Evolutionary conservation across 371 early-diverging fungal species (phyloP).

Genomic region (Lichtheimia ornata): DNA sequence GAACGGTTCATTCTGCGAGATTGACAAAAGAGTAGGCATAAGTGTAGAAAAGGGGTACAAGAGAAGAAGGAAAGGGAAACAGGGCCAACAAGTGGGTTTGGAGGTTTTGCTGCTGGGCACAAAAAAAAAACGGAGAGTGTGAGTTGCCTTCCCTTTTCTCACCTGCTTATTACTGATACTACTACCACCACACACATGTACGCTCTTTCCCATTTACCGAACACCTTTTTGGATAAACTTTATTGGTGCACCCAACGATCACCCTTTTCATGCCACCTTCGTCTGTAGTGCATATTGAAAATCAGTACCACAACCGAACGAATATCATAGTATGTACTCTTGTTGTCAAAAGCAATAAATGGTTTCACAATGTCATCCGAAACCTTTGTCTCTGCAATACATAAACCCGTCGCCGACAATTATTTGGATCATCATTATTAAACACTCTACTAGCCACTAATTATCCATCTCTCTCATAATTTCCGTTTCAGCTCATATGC

Average conservation of each 20-base stretch:
- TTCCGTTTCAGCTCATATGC: too few species aligned
- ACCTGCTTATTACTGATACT: neutral
- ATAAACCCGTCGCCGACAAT: too few species aligned
- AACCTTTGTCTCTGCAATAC: too few species aligned
- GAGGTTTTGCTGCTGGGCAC: neutral
- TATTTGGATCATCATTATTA: too few species aligned
- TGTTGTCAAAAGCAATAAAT: too few species aligned
- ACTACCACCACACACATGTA: neutral
- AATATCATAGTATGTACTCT: too few species aligned
- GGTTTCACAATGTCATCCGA: too few species aligned
- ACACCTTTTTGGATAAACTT: neutral
- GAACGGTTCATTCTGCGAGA: conserved; percentile 30
- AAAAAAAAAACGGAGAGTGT: neutral
- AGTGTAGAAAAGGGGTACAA: conserved; percentile 5
- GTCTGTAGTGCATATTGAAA: too few species aligned
- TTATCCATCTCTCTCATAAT: too few species aligned
- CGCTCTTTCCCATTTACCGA: neutral
- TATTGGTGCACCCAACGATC: neutral
- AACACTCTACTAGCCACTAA: too few species aligned
- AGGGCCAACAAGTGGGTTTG: neutral
- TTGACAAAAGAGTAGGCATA: conserved; percentile 28
- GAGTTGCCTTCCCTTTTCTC: neutral
- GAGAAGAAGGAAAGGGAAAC: conserved; percentile 1
- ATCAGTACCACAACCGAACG: too few species aligned
- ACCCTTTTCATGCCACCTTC: too few species aligned